phyloP scores from a whole-genome alignment of 495 filamentous ascomycete genomes.

The Penicillium paradoxum region DNA sequence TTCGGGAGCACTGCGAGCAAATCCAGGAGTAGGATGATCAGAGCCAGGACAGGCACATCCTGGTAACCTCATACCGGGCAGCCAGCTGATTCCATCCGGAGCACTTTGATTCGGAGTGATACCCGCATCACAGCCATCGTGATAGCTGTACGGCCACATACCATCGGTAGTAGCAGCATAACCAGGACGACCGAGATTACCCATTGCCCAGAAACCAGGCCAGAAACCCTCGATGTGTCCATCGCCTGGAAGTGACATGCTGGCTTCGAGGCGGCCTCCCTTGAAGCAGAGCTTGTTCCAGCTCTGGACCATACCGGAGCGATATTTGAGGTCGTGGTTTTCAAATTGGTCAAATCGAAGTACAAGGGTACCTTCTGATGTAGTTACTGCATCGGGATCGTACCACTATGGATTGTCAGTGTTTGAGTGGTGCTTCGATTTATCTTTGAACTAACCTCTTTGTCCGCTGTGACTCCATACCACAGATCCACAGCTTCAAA shows the following conservation, averaged over 20 bases:
- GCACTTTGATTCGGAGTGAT: constrained; percentile 76
- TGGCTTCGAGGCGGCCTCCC: constrained; percentile 71
- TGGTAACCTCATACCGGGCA: constrained; percentile 71
- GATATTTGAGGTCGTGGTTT: constrained; percentile 65
- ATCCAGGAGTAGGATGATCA: constrained; percentile 69
- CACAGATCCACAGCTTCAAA: constrained; percentile 69
- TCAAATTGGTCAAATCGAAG: constrained; percentile 62
- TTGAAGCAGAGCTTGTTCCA: constrained; percentile 81
- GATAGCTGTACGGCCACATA: constrained; percentile 77
- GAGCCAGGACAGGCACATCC: constrained; percentile 61
- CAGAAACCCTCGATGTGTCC: constrained; percentile 69
- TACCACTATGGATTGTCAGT: constrained; percentile 55
- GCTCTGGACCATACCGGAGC: constrained; percentile 77
- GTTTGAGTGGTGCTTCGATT: not conserved
- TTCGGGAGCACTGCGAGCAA: constrained; percentile 66
- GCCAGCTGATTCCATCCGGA: constrained; percentile 59
- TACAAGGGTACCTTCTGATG: constrained; percentile 61
- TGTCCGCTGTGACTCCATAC: constrained; percentile 74
- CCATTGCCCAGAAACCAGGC: constrained; percentile 82
- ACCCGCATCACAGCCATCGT: constrained; percentile 65
- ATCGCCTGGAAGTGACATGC: constrained; percentile 65
- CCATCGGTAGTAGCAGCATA: constrained; percentile 68
- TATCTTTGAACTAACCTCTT: constrained; percentile 46
- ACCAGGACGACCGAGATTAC: constrained; percentile 65
- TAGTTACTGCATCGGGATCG: constrained; percentile 70